Base-by-base conservation (phyloP, 1,284 basidiomycete species). In the Cerrena zonata region DNA sequence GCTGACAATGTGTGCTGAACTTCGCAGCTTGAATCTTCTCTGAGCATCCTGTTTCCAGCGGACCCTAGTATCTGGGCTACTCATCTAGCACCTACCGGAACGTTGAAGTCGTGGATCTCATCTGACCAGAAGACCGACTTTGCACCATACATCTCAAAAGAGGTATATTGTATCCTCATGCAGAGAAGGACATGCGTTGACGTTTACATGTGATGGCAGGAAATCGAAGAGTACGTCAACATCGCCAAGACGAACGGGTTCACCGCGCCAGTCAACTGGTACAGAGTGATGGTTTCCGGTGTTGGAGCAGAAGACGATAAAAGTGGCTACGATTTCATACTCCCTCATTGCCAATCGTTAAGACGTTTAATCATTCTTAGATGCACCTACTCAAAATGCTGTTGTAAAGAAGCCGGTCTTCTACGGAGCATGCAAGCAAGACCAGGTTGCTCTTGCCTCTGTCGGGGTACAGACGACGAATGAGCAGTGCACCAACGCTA, bases 11-110 rank as follows among this genome's bases (percentile, higher is more conserved):
- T 1, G 4, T 34, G 15, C 30, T 34, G 39, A n/a, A 38, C 21
- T 19, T 15, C 30, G 30, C 12, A 68, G 66, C 48, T 61, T 19
- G 68, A 68, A 19, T 65, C 64, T 1, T 61, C 68, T 53, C 57
- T 61, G 38, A 59, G 54, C 21, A 47, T 70, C n/a, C 21, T 65
- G 40, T 69, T 63, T 48, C 58, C 65, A 1, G 44, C 58, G 22
- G 62, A 65, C 39, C 51, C 63, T 2, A 44, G 45, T 10, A 19
- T 63, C 7, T 68, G 61, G 61, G 51, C 50, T 44, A 60, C 59
- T 12, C 50, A 66, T 41, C 49, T 68, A 39, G 56, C 58, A 4
- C 63, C 64, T 0, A 25, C 45, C 1, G 66, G 65, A 7, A 50
- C 51, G 13, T 50, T 59, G 40, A 61, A 66, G 45, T 48, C 57